Base-by-base conservation (phyloP, 148 eudicot species). In the Heliamphora exappendiculata region DNA sequence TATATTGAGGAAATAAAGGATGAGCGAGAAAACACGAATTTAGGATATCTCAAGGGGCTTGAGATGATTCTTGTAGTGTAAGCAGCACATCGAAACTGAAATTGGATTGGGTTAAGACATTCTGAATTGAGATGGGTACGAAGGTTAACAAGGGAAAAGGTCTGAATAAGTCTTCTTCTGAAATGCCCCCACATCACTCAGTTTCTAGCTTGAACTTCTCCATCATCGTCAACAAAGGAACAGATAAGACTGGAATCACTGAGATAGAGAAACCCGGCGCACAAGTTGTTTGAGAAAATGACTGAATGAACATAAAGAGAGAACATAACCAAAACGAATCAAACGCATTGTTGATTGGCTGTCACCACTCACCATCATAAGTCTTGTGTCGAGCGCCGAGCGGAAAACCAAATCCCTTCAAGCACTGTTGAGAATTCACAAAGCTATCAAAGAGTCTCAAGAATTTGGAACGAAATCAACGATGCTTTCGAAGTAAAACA, bases 111-210 rank as follows among this genome's bases (percentile, higher is more conserved):
- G 64, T 81, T 64, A 44, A 74, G 3, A 76, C 34, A 29, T 8
- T 79, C 17, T 12, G 84, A 78, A 58, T 50, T 77, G 76, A 70
- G 62, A 74, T 41, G 57, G 67, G 24, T 53, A 45, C 33, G 7
- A 75, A 54, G 37, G 4, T 73, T 54, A 60, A 75, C 53, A 31
- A 79, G 78, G 5, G 67, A 75, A 24, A 83, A 80, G 41, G 82
- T 73, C 37, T 72, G 74, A 57, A 50, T 34, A 45, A 78, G 70
- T 29, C 78, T 84, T 84, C 89, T 84, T 81, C 86, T 84, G 60
- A 87, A 72, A 29, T 44, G 73, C 64, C 73, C 82, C 78, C 63
- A 78, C 85, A 86, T 84, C 14, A 29, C 29, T 42, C 37, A 7
- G 8, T 42, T 37, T 53, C 16, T 1, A 34, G 10, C 26, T 53